These are phyloP conservation scores for Waltiozyma sp. DNA, from an alignment of 1,139 yeast species.

Conservation along the genomic window DNA sequence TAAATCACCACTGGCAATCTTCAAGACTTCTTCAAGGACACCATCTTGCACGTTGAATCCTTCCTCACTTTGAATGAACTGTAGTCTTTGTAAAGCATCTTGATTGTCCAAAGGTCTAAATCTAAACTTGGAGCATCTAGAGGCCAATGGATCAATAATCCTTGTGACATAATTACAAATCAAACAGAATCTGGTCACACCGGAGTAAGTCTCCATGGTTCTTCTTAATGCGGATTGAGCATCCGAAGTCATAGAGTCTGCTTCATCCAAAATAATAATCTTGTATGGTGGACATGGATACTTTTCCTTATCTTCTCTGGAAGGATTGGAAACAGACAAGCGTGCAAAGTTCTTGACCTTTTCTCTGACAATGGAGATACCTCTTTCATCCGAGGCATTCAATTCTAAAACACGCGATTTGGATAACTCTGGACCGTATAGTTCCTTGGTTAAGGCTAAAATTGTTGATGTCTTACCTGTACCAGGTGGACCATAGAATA, in stretches of 20 bases:
- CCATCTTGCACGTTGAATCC: slow-evolving; percentile 34
- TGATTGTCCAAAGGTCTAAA: slow-evolving; percentile 67
- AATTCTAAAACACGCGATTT: slow-evolving; percentile 78
- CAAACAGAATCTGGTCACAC: slow-evolving; percentile 83
- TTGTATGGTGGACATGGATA: slow-evolving; percentile 96
- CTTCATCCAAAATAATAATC: slow-evolving; percentile 79
- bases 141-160: slow-evolving; percentile 91
- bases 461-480: slow-evolving; percentile 95
- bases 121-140: slow-evolving; percentile 90
- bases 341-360: slow-evolving; percentile 90
- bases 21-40: slow-evolving; percentile 52
- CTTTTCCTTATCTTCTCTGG: slow-evolving; percentile 49
- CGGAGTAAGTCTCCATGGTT: slow-evolving; percentile 92
- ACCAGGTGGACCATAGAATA: slow-evolving; percentile 96
- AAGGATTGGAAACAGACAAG: slow-evolving; percentile 72
- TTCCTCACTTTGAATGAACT: slow-evolving; percentile 42
- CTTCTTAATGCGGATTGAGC: slow-evolving; percentile 93
- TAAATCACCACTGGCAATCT: slow-evolving; percentile 75
- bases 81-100: slow-evolving; percentile 59
- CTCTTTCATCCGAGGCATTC: slow-evolving; percentile 95
- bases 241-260: slow-evolving; percentile 97
- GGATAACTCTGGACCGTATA: slow-evolving; percentile 64
- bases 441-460: slow-evolving; percentile 73
- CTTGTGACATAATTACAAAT: slow-evolving; percentile 94
- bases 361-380: slow-evolving; percentile 85